Percentiles rank a stretch among this genome's conserved stretches.
Evolutionary conservation across 1,139 yeast species (phyloP).

Genomic region (Trichomonascaceae sp.): DNA sequence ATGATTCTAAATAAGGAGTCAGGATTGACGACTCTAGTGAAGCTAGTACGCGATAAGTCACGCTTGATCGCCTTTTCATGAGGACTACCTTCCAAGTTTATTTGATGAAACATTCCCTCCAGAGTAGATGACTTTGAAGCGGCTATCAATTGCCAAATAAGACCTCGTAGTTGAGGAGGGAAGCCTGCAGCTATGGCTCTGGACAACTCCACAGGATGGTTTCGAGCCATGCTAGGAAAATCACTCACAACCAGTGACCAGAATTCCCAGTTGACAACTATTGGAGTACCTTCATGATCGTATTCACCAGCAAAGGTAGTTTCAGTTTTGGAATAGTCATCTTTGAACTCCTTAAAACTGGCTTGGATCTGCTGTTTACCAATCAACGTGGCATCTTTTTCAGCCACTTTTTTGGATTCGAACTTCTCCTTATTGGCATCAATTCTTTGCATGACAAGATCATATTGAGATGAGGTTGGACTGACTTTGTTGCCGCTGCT

Average conservation of each 20-base stretch:
- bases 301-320: background rate
- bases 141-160: conserved; percentile 89
- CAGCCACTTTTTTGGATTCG: conserved; percentile 28
- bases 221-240: conserved; percentile 58
- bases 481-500: conserved; percentile 15
- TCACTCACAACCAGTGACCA: conserved; percentile 80
- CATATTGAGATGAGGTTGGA: conserved; percentile 33
- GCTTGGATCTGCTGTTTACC: conserved; percentile 60
- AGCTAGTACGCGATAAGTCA: conserved; percentile 80
- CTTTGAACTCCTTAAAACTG: conserved; percentile 46
- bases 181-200: conserved; percentile 65
- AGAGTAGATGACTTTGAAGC: conserved; percentile 66
- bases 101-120: conserved; percentile 59
- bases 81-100: conserved; percentile 48
- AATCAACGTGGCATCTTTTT: conserved; percentile 46
- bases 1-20: conserved; percentile 67
- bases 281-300: conserved; percentile 23
- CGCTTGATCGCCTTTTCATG: conserved; percentile 75
- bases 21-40: conserved; percentile 48
- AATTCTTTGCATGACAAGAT: conserved; percentile 43
- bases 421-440: conserved; percentile 44
- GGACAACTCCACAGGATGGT: conserved; percentile 55
- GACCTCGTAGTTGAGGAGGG: conserved; percentile 79
- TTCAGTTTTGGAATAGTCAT: conserved; percentile 25
- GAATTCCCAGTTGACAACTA: conserved; percentile 72